Evolutionary conservation across 1,284 basidiomycete species (phyloP).

Genomic region (Acaromyces ingoldii): DNA sequence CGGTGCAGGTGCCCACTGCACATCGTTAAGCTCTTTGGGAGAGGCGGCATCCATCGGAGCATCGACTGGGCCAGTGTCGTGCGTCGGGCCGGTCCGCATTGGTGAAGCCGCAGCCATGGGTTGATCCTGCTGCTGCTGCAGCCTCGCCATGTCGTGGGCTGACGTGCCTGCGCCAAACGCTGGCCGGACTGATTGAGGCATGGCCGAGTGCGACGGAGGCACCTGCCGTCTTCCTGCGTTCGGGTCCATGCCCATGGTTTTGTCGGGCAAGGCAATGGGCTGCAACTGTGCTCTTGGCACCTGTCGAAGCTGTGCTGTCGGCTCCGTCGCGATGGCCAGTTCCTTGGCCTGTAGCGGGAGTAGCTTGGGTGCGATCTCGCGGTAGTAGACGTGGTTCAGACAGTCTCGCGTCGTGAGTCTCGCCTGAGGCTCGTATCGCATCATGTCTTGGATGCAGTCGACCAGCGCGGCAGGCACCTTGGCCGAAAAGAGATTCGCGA

Average conservation of each 20-base stretch:
- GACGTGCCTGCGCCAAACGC: slow-evolving; percentile 29
- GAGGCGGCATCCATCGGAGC: slow-evolving; percentile 15
- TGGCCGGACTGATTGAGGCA: slow-evolving; percentile 9
- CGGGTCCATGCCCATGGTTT: slow-evolving; percentile 13
- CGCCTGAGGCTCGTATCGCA: slow-evolving; percentile 83
- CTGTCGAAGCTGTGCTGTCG: slow-evolving; percentile 20
- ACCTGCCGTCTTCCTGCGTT: slow-evolving; percentile 17
- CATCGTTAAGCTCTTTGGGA: no score
- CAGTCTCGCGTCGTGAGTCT: slow-evolving; percentile 82
- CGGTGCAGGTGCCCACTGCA: slow-evolving; percentile 22
- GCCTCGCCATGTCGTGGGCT: slow-evolving; percentile 30
- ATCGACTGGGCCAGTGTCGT: slow-evolving; percentile 11
- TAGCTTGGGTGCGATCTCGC: slow-evolving; percentile 58
- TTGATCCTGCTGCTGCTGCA: slow-evolving; percentile 50
- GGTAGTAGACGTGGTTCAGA: slow-evolving; percentile 80
- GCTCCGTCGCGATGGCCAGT: slow-evolving; percentile 13
- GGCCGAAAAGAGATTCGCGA: slow-evolving; percentile 72
- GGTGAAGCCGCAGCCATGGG: slow-evolving; percentile 13
- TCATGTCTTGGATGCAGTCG: slow-evolving; percentile 83
- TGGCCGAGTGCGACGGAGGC: slow-evolving; percentile 29
- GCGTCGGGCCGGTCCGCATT: slow-evolving; percentile 11
- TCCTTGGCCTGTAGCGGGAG: slow-evolving; percentile 33
- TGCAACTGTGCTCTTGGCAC: slow-evolving; percentile 47
- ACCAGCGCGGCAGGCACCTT: slow-evolving; percentile 74
- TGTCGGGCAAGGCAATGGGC: slow-evolving; percentile 2